A percentile compares a stretch with the other conserved stretches of the same genome.
These are phyloP conservation scores for Teratosphaeria destructans DNA, from an alignment of 2,329 filamentous ascomycete genomes.

Conservation along the genomic window DNA sequence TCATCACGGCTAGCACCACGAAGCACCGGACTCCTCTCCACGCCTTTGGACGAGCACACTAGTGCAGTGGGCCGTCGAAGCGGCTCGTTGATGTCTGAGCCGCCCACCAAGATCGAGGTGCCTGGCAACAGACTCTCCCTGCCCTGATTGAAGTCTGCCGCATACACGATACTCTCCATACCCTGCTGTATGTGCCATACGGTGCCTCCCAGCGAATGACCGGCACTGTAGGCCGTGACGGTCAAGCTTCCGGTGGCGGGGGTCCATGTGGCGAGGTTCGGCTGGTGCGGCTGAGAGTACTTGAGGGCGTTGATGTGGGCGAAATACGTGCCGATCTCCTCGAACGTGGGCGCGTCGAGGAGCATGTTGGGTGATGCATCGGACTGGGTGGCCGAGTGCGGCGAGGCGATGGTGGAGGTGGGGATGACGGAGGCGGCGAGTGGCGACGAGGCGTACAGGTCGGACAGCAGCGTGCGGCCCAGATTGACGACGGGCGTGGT, in stretches of 20 bases:
- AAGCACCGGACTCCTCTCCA: slow-evolving; percentile 54
- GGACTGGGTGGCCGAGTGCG: slow-evolving; percentile 25
- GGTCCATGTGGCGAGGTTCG: slow-evolving; percentile 74
- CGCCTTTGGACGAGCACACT: slow-evolving; percentile 79
- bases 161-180: slow-evolving; percentile 92
- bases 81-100: slow-evolving; percentile 87
- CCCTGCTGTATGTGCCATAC: slow-evolving; percentile 99
- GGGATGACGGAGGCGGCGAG: slow-evolving; percentile 79
- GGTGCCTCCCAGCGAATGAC: slow-evolving; percentile 88
- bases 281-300: slow-evolving; percentile 93
- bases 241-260: slow-evolving; percentile 83
- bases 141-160: slow-evolving; percentile 97
- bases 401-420: slow-evolving; percentile 47
- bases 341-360: slow-evolving; percentile 60
- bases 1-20: slow-evolving; percentile 74
- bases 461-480: slow-evolving; percentile 79
- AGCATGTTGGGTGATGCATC: slow-evolving; percentile 53
- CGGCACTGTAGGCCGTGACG: slow-evolving; percentile 92
- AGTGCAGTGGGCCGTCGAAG: slow-evolving; percentile 86
- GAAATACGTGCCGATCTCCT: slow-evolving; percentile 90
- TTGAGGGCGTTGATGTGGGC: slow-evolving; percentile 83
- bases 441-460: slow-evolving; percentile 82
- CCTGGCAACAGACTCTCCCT: slow-evolving; percentile 89
- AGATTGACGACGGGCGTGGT: slow-evolving; percentile 89
- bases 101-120: slow-evolving; percentile 80